Evolutionary conservation across 2,329 filamentous ascomycete species (phyloP), one percentile per base, ranked within the genome.

Genomic region (Dothistroma septosporum): DNA sequence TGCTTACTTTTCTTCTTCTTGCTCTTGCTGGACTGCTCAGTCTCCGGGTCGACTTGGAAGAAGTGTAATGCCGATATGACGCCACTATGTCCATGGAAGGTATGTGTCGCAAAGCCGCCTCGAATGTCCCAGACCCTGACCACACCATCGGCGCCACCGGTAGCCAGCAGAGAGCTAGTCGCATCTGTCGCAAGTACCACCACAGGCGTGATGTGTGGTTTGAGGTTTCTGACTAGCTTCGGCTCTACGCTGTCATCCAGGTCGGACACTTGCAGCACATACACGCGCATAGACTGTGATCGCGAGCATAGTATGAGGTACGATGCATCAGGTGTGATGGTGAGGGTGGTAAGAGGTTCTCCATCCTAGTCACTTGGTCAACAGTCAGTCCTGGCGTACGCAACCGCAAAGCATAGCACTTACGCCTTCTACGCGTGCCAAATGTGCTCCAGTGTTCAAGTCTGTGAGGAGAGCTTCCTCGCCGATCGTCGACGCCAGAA

Each of bases 91-190:
- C 92, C 92, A 68, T 93, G 89, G 76, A 99, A 96, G 0, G 91
- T 96, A 76, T 99, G 94, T 31, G 95, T 99, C 33, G 92, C 87
- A 75, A 90, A 97, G 22, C 94, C 94, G 49, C 88, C 91, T 54
- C 83, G 82, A 61, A 99, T 91, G 76, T 99, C 94, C 93, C 93
- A 99, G 56, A 99, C 88, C 76, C 99, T 99, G 69, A 97, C 90
- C 0, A 89, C 85, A 24, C 94, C 94, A 73, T 99, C 94, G 3
- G 94, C 92, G 53, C 90, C 91, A 64, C 95, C 94, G 16, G 93
- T 97, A 16, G 92, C 94, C 48, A 99, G 82, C 12, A 99, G 80
- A 1, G 93, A 96, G 70, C 92, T 89, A 1, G 92, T 96, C 57
- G 85, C 83, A 74, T 99, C 94, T 63, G 94, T 86, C 0, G 91